phyloP scores from a whole-genome alignment of 495 filamentous ascomycete species.

The Neurospora pannonica region DNA sequence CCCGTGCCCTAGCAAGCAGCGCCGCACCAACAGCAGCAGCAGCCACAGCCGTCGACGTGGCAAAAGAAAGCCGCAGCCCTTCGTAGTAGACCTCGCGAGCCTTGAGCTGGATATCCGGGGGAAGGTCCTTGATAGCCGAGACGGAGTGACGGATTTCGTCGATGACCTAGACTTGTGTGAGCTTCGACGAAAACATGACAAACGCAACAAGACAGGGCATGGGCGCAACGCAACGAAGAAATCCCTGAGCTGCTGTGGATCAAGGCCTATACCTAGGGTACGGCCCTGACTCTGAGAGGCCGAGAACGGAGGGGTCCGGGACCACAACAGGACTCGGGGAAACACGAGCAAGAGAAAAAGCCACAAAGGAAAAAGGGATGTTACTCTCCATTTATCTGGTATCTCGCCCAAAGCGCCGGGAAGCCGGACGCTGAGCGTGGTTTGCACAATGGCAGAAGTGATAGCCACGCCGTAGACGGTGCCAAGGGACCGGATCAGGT shows the following conservation, averaged over 20 bases:
- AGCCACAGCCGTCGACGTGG: constrained; percentile 42
- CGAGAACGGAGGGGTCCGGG: background rate
- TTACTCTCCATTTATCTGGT: constrained; percentile 59
- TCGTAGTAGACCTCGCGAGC: constrained; percentile 51
- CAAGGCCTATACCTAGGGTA: background rate
- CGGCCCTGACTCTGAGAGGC: background rate
- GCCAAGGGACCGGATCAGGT: constrained; percentile 54
- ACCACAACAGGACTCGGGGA: background rate
- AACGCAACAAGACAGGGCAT: background rate
- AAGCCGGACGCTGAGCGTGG: constrained; percentile 49
- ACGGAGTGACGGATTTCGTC: constrained; percentile 54
- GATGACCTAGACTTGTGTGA: constrained; percentile 34
- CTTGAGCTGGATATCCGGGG: constrained; percentile 49
- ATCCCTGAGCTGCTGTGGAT: background rate
- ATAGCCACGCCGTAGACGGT: constrained; percentile 57
- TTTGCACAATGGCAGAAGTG: constrained; percentile 54
- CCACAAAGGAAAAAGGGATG: constrained; percentile 24
- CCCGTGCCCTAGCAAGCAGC: constrained; percentile 40
- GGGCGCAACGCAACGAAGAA: background rate
- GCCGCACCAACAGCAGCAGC: constrained; percentile 40
- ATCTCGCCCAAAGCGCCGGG: constrained; percentile 48
- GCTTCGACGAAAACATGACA: background rate
- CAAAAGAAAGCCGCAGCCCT: constrained; percentile 47
- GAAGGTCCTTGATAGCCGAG: constrained; percentile 42
- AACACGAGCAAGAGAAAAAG: background rate